Conservation (phyloP, 2,329 filamentous ascomycete genomes). For the Trichophyton verrucosum region DNA sequence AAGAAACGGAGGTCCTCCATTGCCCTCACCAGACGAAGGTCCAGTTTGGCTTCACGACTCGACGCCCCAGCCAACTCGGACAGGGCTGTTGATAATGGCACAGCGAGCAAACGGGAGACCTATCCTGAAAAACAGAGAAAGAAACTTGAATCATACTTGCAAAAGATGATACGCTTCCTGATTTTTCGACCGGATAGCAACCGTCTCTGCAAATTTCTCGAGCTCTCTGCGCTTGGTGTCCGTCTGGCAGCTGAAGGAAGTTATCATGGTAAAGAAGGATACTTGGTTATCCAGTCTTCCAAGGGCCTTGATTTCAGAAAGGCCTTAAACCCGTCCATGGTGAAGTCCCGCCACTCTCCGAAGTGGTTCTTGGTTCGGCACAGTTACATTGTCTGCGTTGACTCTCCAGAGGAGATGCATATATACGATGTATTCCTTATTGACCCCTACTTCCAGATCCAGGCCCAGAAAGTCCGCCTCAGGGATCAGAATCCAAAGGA, state of each 20-base stretch:
- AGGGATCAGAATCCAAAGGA: constrained; percentile 42
- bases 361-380: constrained; percentile 98
- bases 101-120: constrained; percentile 36
- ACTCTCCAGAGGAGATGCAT: constrained; percentile 96
- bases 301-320: constrained; percentile 79
- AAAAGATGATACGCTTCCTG: constrained; percentile 88
- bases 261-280: constrained; percentile 96
- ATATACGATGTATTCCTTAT: constrained; percentile 98
- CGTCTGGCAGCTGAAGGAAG: constrained; percentile 88
- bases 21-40: constrained; percentile 46
- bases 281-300: constrained; percentile 78
- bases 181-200: constrained; percentile 97
- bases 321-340: constrained; percentile 62
- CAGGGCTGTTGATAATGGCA: constrained; percentile 15
- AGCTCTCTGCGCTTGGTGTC: constrained; percentile 86
- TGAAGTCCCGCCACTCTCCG: constrained; percentile 71
- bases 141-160: constrained; percentile 78
- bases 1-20: constrained; percentile 45
- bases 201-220: constrained; percentile 85
- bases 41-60: constrained; percentile 35
- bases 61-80: constrained; percentile 32
- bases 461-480: constrained; percentile 53
- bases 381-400: constrained; percentile 96
- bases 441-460: constrained; percentile 72
- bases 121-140: constrained; percentile 75